Base-by-base conservation (phyloP, 495 filamentous ascomycete genomes). In the Clavariopsis aquatica region DNA sequence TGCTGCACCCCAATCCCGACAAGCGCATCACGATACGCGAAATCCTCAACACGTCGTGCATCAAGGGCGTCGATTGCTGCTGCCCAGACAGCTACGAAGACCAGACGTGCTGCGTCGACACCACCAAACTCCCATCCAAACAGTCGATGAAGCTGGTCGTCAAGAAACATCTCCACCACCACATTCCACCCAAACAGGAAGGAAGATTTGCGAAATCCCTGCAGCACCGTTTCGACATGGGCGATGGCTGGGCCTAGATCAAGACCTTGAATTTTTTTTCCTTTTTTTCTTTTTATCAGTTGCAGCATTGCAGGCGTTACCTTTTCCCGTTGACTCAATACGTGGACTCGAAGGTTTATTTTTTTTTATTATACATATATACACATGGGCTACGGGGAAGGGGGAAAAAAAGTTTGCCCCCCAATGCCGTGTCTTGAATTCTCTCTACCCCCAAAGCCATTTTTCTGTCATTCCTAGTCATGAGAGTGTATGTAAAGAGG, bases 1-100 rank as follows among this genome's bases (percentile, higher is more conserved):
- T 93, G 89, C 78, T 92, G 52, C 84, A 92, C 72, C 88, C 89
- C 1, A 76, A 88, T 67, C 89, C 89, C 10, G 76, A 76, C 22
- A 83, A 82, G 71, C 86, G 90, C 22, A 82, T 87, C 57, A 80
- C 83, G 26, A 87, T 91, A 52, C 74, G 80, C 23, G 81, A 86
- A 0, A 85, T 84, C 13, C 70, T 89, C 53, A 80, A 79, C 52
- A 83, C 85, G 66, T 76, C 83, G 31, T 89, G 82, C 81, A 76
- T 93, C 57, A 86, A 84, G 77, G 75, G 76, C 24, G 81, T 90
- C 56, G 86, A 90, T 65, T 91, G 89, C 76, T 93, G 90, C 72
- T 74, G 73, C 29, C 74, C 74, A 15, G 78, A 78, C 15, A 70
- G 63, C 55, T 74, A 67, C 58, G 69, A 69, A 19, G 72, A 73